A percentile compares a stretch with the other conserved stretches of the same genome.
phyloP scores from a whole-genome alignment of 2,329 filamentous ascomycete genomes.

The Acrocalymma vagum region DNA sequence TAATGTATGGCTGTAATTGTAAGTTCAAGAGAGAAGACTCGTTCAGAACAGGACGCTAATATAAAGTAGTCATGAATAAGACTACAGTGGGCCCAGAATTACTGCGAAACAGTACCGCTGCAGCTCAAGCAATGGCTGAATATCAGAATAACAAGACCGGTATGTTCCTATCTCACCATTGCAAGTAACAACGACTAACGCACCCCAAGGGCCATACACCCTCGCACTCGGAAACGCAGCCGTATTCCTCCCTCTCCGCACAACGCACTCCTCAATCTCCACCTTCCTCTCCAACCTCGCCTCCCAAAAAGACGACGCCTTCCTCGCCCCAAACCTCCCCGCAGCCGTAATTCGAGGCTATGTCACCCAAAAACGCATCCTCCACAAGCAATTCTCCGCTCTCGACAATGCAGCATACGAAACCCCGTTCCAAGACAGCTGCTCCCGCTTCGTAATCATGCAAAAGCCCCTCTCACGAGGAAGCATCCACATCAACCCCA shows the following conservation, averaged over 20 bases:
- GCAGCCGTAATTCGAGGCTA: slow-evolving; percentile 11
- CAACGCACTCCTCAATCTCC: slow-evolving; percentile 3
- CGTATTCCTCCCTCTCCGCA: slow-evolving; percentile 11
- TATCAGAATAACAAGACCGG: too few species aligned
- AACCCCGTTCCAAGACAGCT: slow-evolving; percentile 7
- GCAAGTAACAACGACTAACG: too few species aligned
- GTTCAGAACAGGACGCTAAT: too few species aligned
- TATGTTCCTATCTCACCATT: too few species aligned
- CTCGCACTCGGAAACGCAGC: slow-evolving; percentile 9
- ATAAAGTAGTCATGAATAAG: too few species aligned
- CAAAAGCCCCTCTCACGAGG: slow-evolving; percentile 26
- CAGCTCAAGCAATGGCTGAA: too few species aligned
- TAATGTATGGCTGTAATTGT: too few species aligned
- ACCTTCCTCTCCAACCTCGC: slow-evolving; percentile 5
- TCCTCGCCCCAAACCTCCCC: slow-evolving; percentile 5
- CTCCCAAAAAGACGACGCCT: slow-evolving; percentile 1
- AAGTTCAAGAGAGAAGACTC: too few species aligned
- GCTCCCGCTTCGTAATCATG: slow-evolving; percentile 2
- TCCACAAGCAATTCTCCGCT: slow-evolving; percentile 7
- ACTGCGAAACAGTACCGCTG: too few species aligned
- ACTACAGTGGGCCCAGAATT: too few species aligned
- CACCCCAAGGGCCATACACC: slow-evolving; percentile 17
- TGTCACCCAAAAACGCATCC: slow-evolving; percentile 7
- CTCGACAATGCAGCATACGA: slow-evolving; percentile 9
- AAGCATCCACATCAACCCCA: slow-evolving; percentile 29